Base-by-base conservation (phyloP, 768 basidiomycete genomes). In the Pleurotus cornucopiae region DNA sequence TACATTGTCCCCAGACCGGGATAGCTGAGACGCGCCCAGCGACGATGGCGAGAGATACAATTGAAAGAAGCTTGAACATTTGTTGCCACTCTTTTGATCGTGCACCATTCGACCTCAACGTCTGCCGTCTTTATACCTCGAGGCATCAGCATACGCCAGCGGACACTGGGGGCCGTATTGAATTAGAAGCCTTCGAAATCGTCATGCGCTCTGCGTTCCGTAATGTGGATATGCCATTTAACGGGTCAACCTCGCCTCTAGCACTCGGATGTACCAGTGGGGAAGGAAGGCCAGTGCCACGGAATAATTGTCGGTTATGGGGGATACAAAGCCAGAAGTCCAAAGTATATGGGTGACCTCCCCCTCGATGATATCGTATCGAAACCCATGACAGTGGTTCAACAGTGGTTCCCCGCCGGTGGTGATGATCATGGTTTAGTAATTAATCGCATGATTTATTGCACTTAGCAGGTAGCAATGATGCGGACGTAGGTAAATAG, bases 1-100 rank as follows among this genome's bases (percentile, higher is more conserved):
- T 59, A 70, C 70, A 71, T 64, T 71, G 70, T 39, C 67, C 70
- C 61, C 63, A 71, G 7, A 67, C 60, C 14, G 67, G 57, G n/a
- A 69, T 66, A 25, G 65, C 62, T 37, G 62, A 54, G n/a, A 59
- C 60, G 16, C 62, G 61, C 30, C 60, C 60, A 41, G 58, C 54
- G 30, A 61, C 47, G 23, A 67, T 52, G 20, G 64, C 67, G 16
- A 69, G 44, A 37, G 64, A 61, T 18, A 69, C 64, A 43, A 68
- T 47, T 21, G 63, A 57, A 25, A 67, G 55, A 34, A 69, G 59
- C 51, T 66, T 66, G 38, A 57, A 61, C 68, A 69, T 69, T 30
- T 13, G 13, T 21, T 41, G 25, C n/a, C 11, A 52, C 21, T 21
- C 18, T 13, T 21, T 39, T 25, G 16, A 13, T 16, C 21, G 41